Conservation (phyloP, 371 early-diverging fungal species). For the Globomyces sp. region DNA sequence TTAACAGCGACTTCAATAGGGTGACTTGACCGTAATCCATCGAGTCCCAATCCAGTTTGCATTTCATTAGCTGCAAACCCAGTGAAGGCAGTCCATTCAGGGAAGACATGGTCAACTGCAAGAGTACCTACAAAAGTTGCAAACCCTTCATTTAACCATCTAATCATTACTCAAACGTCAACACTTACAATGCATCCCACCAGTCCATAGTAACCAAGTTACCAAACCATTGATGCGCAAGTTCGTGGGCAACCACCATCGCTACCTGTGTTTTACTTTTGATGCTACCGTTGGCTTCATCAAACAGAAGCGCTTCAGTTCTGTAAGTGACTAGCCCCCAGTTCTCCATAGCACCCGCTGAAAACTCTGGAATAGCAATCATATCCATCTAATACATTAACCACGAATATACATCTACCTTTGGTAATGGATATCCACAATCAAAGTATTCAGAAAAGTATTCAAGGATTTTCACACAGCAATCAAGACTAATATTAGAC, state of each 20-base stretch:
- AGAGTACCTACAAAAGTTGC: slow-evolving; percentile 90
- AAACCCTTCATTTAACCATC: slow-evolving; percentile 97
- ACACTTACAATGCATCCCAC: slow-evolving; percentile 74
- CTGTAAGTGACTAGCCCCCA: slow-evolving; percentile 91
- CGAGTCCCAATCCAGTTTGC: slow-evolving; percentile 69
- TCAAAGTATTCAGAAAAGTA: slow-evolving; percentile 83
- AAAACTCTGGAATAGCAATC: slow-evolving; percentile 88
- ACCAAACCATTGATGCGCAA: slow-evolving; percentile 97
- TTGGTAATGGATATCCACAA: slow-evolving; percentile 81
- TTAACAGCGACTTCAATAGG: slow-evolving; percentile 86
- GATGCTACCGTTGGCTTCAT: slow-evolving; percentile 61
- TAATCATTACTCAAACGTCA: slow-evolving; percentile 84
- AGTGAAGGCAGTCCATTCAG: slow-evolving; percentile 77
- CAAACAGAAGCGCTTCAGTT: slow-evolving; percentile 68
- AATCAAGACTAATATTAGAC: slow-evolving; percentile 46
- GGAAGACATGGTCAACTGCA: slow-evolving; percentile 75
- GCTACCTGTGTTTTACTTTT: slow-evolving; percentile 73
- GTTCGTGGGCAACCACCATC: slow-evolving; percentile 83
- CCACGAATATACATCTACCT: slow-evolving; percentile 40
- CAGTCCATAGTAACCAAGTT: slow-evolving; percentile 93
- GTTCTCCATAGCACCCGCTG: slow-evolving; percentile 77
- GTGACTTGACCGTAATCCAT: slow-evolving; percentile 81
- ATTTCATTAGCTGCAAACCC: slow-evolving; percentile 69
- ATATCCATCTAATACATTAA: slow-evolving; percentile 58
- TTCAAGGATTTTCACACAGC: slow-evolving; percentile 69